Evolutionary conservation across 768 basidiomycete species (phyloP), one percentile per base, ranked within the genome.

Genomic region (Saitozyma podzolica): DNA sequence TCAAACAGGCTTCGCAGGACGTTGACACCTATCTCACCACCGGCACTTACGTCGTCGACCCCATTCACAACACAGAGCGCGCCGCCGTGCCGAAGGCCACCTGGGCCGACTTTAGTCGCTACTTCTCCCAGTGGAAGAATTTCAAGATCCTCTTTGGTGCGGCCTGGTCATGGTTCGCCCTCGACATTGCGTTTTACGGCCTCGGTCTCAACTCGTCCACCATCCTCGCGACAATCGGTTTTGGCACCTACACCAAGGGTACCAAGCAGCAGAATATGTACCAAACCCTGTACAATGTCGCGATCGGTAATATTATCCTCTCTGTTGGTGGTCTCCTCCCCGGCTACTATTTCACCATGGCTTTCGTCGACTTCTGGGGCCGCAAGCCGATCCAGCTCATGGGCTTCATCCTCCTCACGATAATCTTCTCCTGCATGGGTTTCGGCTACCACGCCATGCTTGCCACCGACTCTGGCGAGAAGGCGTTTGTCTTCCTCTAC

Each of bases 121-220:
- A 80, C 82, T 93, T 91, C 74, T 79, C 85, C 54, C 80, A 88
- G 70, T 88, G 88, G 88, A 71, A 87, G 78, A 91, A 95, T 78
- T 78, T 84, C 67, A 93, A 93, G 81, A 80, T 91, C 55, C 84
- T 93, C 59, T 78, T 93, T 52, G 92, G 90, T 14, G 84, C 86
- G 0, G 78, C 89, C 0, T 93, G 88, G 77, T 89, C 88, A 9
- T 94, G 92, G 92, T 93, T 93, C 65, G 91, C 91, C 39, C 53
- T 65, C 16, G 72, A 73, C 48, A 52, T 93, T 59, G 90, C 91
- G 8, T 93, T 90, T 81, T 92, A 93, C 77, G 91, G 91, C 55
- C 84, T 94, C 43, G 88, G 90, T 59, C 84, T 95, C 59, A 94
- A 94, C 81, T 89, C 87, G 3, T 83, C 85, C 43, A 86, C 87